phyloP scores from a whole-genome alignment of 108 stramenopile genomes.

The Schizochytrium sp. region DNA sequence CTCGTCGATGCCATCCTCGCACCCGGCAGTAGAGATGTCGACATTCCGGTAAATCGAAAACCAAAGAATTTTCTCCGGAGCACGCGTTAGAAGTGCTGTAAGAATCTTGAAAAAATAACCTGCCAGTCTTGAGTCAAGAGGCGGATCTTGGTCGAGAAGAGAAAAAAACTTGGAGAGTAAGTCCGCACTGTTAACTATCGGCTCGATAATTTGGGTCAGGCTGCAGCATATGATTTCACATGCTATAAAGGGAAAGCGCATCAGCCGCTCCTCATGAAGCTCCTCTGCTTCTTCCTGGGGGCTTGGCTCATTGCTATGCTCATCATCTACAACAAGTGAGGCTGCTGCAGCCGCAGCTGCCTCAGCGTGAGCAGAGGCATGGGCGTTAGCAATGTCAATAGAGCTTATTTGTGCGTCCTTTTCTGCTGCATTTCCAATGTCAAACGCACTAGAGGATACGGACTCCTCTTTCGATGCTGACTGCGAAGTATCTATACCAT shows the following conservation, averaged over 20 bases:
- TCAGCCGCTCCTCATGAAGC: slow-evolving; percentile 15
- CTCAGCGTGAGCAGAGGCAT: slow-evolving; percentile 4
- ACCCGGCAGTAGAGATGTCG: neutral
- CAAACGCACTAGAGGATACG: too few species aligned
- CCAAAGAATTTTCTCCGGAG: slow-evolving; percentile 53
- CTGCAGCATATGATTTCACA: slow-evolving; percentile 56
- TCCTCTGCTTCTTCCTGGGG: slow-evolving; percentile 18
- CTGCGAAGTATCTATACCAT: too few species aligned
- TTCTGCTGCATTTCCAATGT: neutral
- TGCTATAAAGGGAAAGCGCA: slow-evolving; percentile 40
- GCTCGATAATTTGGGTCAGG: slow-evolving; percentile 48
- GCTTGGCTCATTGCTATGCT: neutral
- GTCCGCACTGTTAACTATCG: slow-evolving; percentile 29
- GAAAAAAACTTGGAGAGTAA: slow-evolving; percentile 31
- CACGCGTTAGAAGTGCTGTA: slow-evolving; percentile 26
- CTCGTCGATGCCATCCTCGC: neutral
- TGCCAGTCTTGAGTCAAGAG: slow-evolving; percentile 24
- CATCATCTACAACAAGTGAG: neutral
- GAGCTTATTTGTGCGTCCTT: neutral
- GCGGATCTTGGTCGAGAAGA: neutral
- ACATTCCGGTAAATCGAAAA: slow-evolving; percentile 59
- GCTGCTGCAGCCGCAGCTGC: slow-evolving; percentile 41
- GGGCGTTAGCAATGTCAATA: neutral
- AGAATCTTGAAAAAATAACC: slow-evolving; percentile 57
- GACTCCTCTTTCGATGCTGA: too few species aligned